Evolutionary conservation across 225 moss, liverwort and hornwort genomes (phyloP), one percentile per base, ranked within the genome.

Genomic region (Pseudisothecium myosuroides): DNA sequence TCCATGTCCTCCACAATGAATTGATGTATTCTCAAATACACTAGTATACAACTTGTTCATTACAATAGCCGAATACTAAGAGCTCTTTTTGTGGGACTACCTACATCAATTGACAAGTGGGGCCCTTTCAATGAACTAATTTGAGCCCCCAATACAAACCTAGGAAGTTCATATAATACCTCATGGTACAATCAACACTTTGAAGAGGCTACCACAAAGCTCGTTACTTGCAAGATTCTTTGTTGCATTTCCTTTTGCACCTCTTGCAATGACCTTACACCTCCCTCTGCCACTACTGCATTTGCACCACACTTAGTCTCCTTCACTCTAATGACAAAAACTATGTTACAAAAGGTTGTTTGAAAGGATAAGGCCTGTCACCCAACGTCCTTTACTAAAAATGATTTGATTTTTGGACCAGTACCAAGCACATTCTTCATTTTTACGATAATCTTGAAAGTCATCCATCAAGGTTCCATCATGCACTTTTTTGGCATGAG

Each of bases 81-180:
- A 24, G 11, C 17, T 36, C 7, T 9, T 5, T 36, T 7, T 11
- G 24, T 23, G 0, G 3, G 2, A 18, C 0, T 12, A 0, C 18
- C 1, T 27, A 41, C 29, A 59, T 27, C 12, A 59, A 41, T 19
- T 0, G 1, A 19, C 12, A 59, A 59, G 5, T 28, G 0, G 7
- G 2, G 5, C 3, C 59, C 3, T 62, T 31, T 15, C 1, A 31
- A 0, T 6, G 29, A 61, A 41, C 21, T 21, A 31, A 43, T 45
- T 32, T 31, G 32, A 31, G 6, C 0, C 8, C 9, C 14, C 14
- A 31, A n/a, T 56, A 7, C 7, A 79, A 17, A 80, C 12, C 14
- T 28, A 3, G 3, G 18, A 80, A 39, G 28, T 41, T 41, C 39
- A 19, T 59, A 7, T 28, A 0, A 59, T 41, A 2, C 3, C 41